These are phyloP conservation scores for Piper longum DNA, from an alignment of 164 flowering plant genomes.

Conservation along the genomic window DNA sequence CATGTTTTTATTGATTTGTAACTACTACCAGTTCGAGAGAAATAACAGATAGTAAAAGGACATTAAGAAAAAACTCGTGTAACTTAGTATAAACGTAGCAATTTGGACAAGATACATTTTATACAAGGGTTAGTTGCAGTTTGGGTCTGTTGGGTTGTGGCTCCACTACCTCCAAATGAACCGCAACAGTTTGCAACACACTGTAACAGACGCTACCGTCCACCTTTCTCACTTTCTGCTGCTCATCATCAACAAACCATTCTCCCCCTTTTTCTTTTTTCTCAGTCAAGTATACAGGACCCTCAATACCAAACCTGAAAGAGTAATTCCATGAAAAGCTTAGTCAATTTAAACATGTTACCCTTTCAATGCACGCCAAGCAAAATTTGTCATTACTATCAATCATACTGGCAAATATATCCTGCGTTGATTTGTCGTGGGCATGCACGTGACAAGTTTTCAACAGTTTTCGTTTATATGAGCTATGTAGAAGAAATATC, in stretches of 20 bases:
- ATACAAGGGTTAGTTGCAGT: constrained; percentile 65
- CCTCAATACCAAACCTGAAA: constrained; percentile 83
- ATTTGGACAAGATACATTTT: background rate
- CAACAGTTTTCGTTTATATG: background rate
- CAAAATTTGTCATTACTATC: background rate
- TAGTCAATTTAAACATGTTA: background rate
- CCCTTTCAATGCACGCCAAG: background rate
- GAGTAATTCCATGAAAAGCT: background rate
- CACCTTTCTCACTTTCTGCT: constrained; percentile 63
- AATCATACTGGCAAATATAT: background rate
- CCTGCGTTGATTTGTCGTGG: background rate
- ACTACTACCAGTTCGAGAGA: no score
- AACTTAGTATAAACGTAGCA: background rate
- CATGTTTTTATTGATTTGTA: no score
- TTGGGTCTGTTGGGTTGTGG: constrained; percentile 90
- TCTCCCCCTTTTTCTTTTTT: constrained; percentile 57
- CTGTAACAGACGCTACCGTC: constrained; percentile 51
- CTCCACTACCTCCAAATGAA: constrained; percentile 91
- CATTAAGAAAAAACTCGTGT: background rate
- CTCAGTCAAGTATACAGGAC: constrained; percentile 59
- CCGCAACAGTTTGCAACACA: constrained; percentile 50
- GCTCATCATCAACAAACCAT: constrained; percentile 78
- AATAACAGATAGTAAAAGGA: background rate
- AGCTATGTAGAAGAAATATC: background rate
- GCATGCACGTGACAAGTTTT: background rate